phyloP scores from a whole-genome alignment of 805 yeast genomes.

The Wickerhamiella australiensis region DNA sequence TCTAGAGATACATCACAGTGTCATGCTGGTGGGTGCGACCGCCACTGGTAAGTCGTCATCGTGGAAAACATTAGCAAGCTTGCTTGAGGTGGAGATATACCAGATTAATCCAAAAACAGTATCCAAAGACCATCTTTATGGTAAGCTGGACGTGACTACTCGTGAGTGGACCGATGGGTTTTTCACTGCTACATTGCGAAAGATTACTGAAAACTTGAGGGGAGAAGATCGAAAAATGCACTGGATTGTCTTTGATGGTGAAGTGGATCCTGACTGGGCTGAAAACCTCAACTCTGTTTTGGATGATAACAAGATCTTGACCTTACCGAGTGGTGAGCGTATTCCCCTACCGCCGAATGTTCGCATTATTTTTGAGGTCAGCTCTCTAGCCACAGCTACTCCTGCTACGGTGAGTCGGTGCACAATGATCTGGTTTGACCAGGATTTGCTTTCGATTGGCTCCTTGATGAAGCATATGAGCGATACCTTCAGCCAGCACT shows the following conservation, averaged over 20 bases:
- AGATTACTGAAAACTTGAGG: slow-evolving; percentile 40
- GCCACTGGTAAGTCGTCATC: slow-evolving; percentile 62
- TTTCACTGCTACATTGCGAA: slow-evolving; percentile 54
- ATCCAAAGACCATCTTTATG: slow-evolving; percentile 54
- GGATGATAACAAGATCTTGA: slow-evolving; percentile 72
- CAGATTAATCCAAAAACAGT: slow-evolving; percentile 67
- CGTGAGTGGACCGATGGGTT: slow-evolving; percentile 91
- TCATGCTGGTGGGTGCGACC: slow-evolving; percentile 66
- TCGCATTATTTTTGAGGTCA: slow-evolving; percentile 65
- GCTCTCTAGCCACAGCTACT: slow-evolving; percentile 52
- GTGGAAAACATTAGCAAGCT: slow-evolving; percentile 38
- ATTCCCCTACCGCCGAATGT: slow-evolving; percentile 52
- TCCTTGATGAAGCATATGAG: slow-evolving; percentile 24
- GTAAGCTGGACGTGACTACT: slow-evolving; percentile 59
- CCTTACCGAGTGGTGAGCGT: slow-evolving; percentile 85
- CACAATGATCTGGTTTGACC: slow-evolving; percentile 66
- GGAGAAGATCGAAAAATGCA: slow-evolving; percentile 45
- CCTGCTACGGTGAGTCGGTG: slow-evolving; percentile 90
- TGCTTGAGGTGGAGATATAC: slow-evolving; percentile 35
- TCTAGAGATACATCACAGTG: slow-evolving; percentile 56
- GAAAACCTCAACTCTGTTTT: slow-evolving; percentile 81
- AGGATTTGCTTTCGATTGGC: slow-evolving; percentile 19
- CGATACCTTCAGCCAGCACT: slow-evolving; percentile 8
- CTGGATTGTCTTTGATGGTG: slow-evolving; percentile 87
- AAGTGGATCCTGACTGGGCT: slow-evolving; percentile 87